Conservation (phyloP, 768 basidiomycete genomes). For the Psilocybe subaeruginosa region DNA sequence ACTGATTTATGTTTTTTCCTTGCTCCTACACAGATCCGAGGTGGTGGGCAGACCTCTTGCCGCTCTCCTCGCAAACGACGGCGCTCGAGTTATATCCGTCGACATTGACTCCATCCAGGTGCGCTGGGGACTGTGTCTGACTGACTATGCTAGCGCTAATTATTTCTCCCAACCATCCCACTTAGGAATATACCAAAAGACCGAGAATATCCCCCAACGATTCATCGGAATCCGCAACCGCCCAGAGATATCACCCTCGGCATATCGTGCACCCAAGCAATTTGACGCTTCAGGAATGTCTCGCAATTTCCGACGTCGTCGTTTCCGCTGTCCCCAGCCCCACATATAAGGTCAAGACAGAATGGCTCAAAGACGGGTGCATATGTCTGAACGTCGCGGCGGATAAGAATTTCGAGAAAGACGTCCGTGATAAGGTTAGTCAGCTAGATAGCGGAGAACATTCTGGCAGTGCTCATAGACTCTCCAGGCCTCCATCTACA, state of each 20-base stretch:
- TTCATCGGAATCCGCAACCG: conserved; percentile 28
- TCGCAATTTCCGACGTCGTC: conserved; percentile 89
- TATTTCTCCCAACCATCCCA: not conserved
- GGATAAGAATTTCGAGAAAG: conserved; percentile 95
- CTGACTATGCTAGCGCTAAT: not conserved
- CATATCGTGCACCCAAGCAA: conserved; percentile 78
- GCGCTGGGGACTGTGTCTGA: not conserved
- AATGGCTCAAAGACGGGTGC: conserved; percentile 91
- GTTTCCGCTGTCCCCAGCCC: conserved; percentile 90
- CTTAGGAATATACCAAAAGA: conserved; percentile 89
- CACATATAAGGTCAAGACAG: conserved; percentile 87
- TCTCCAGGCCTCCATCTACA: conserved; percentile 84
- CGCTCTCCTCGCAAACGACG: conserved; percentile 94
- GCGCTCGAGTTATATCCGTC: conserved; percentile 92
- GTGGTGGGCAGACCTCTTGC: conserved; percentile 98
- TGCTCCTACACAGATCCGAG: conserved; percentile 67
- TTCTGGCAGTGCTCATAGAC: not conserved
- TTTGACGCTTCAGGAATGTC: conserved; percentile 75
- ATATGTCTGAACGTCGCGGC: conserved; percentile 91
- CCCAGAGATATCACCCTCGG: conserved; percentile 75
- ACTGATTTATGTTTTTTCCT: not conserved
- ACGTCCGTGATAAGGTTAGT: conserved; percentile 86
- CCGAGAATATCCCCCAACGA: conserved; percentile 48
- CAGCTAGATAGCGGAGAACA: not conserved
- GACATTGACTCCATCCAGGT: conserved; percentile 95